Base-by-base conservation (phyloP, 331 rosid genomes). In the Quercus tomentella region DNA sequence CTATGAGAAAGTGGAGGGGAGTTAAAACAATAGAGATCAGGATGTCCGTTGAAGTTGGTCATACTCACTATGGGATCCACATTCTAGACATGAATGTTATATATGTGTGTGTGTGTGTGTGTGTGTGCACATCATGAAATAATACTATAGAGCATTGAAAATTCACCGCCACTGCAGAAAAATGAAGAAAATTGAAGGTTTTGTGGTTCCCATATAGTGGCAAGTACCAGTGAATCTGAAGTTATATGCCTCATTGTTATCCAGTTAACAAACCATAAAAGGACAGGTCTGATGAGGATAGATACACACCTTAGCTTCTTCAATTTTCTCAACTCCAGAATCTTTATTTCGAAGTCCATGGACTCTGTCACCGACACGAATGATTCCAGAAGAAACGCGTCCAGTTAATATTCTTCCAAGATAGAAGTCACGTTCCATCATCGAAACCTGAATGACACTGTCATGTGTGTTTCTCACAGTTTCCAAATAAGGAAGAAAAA, bases 381-480 rank as follows among this genome's bases (percentile, higher is more conserved):
- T 72, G 58, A 88, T 73, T 70, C 99, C 99, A 82, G 91, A 84
- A 83, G 85, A 81, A 83, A 95, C 77, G 17, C 98, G 96, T 70
- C 98, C 99, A 2, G 98, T 95, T 86, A 95, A 91, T 88, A 95
- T 93, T 61, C 97, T 85, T 61, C 99, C 98, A 79, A 93, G 94
- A 82, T 91, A 95, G 86, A 83, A 89, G 87, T 95, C 99, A 3
- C 79, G 77, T 85, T 95, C 99, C 99, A 95, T 95, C 99, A 95
- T 95, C n/a, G 99, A 95, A 87, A 93, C 98, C 99, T 93, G 84
- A 82, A 85, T 84, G 77, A 65, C 85, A 89, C 90, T 75, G 78
- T 87, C 82, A 86, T 81, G 74, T 85, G 74, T 58, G 78, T 70
- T 71, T 70, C 87, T 85, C 82, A 83, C 79, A 31, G 71, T 74